These are phyloP conservation scores for Suillus alpinus DNA, from an alignment of 768 basidiomycete species.

Conservation along the genomic window DNA sequence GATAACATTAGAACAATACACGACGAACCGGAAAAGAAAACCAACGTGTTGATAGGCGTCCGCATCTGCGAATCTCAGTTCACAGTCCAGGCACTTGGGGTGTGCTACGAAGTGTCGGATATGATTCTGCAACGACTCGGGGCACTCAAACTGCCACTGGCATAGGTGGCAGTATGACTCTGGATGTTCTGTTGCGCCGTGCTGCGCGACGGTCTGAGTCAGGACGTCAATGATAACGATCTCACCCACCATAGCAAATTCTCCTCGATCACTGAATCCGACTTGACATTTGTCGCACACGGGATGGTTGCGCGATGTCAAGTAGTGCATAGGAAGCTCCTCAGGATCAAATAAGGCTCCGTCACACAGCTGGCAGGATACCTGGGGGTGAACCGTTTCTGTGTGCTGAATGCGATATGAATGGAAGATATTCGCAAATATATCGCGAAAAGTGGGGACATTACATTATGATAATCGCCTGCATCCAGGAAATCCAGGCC, in stretches of 20 bases:
- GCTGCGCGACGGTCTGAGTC: constrained; percentile 20
- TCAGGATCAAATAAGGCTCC: constrained; percentile 19
- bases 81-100: constrained; percentile 43
- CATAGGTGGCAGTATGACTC: constrained; percentile 36
- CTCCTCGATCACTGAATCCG: constrained; percentile 25
- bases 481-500: constrained; percentile 33
- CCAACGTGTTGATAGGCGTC: constrained; percentile 37
- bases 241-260: constrained; percentile 26
- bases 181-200: constrained; percentile 29
- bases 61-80: constrained; percentile 40
- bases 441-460: constrained; percentile 5
- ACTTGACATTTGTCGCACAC: constrained; percentile 24
- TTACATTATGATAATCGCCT: constrained; percentile 26
- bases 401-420: constrained; percentile 33
- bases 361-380: constrained; percentile 32
- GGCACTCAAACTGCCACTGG: constrained; percentile 37
- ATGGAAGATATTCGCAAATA: neutral
- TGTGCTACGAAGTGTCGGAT: constrained; percentile 41
- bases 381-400: constrained; percentile 34
- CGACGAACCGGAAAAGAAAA: neutral
- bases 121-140: constrained; percentile 37
- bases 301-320: constrained; percentile 25
- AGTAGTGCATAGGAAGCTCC: constrained; percentile 25
- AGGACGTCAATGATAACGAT: neutral
- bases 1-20: neutral